Conservation (phyloP, 805 yeast genomes). For the Metschnikowia rubicola region DNA sequence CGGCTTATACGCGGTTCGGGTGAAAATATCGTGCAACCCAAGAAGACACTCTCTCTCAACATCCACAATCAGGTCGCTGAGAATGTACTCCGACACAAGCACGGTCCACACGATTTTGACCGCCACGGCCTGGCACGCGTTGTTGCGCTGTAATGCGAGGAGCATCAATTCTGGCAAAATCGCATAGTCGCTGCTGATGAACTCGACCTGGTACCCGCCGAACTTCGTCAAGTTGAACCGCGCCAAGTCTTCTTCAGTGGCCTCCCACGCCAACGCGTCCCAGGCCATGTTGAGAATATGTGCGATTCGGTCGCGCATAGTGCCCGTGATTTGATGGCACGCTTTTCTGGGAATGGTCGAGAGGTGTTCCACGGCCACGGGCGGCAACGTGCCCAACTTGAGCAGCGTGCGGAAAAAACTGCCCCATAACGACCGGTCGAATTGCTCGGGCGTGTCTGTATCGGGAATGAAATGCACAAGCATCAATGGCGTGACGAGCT, state of each 20-base stretch:
- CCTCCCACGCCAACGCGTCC: constrained; percentile 68
- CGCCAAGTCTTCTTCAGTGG: constrained; percentile 47
- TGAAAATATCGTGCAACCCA: constrained; percentile 64
- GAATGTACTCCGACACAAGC: constrained; percentile 61
- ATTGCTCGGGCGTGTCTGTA: constrained; percentile 45
- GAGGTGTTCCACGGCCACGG: constrained; percentile 65
- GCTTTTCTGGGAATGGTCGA: constrained; percentile 73
- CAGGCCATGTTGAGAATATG: constrained; percentile 57
- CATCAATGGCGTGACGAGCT: constrained; percentile 50
- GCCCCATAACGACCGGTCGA: constrained; percentile 67
- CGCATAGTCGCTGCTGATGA: constrained; percentile 54
- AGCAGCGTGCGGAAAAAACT: constrained; percentile 57
- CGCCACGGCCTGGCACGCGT: constrained; percentile 57
- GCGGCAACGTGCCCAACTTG: constrained; percentile 59
- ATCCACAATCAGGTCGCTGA: constrained; percentile 54
- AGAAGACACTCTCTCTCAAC: constrained; percentile 61
- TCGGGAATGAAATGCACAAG: constrained; percentile 50
- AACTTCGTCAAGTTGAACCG: constrained; percentile 59
- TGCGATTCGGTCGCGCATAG: constrained; percentile 59
- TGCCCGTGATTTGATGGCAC: constrained; percentile 58
- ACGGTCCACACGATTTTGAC: constrained; percentile 68
- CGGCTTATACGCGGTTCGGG: constrained; percentile 55
- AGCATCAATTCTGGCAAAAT: constrained; percentile 63
- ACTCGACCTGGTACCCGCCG: constrained; percentile 70
- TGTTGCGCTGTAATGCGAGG: constrained; percentile 65